These are phyloP conservation scores for Talaromyces sp. DNA, from an alignment of 2,329 filamentous ascomycete species.

Conservation along the genomic window DNA sequence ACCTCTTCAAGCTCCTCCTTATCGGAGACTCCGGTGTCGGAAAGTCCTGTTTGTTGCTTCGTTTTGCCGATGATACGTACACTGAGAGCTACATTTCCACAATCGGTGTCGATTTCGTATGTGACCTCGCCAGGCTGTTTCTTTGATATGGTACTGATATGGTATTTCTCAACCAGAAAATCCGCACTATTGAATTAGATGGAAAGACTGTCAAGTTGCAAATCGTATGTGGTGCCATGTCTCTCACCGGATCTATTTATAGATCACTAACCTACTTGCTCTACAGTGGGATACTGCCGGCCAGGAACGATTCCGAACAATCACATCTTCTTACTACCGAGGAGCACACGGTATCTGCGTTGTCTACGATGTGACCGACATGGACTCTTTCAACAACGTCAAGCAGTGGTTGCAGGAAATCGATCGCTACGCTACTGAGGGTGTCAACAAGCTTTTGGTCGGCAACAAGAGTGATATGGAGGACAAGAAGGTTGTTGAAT, in stretches of 20 bases:
- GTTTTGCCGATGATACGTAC: conserved; percentile 98
- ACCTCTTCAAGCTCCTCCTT: conserved; percentile 99
- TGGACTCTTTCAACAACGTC: conserved; percentile 99
- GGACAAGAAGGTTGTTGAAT: conserved; percentile 99
- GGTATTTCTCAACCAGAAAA: conserved; percentile 67
- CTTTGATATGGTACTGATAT: neutral
- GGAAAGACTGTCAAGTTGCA: conserved; percentile 99
- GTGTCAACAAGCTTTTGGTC: conserved; percentile 98
- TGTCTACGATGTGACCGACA: conserved; percentile 99
- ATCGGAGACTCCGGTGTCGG: conserved; percentile 99
- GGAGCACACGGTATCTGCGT: conserved; percentile 99
- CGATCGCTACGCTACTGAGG: conserved; percentile 97
- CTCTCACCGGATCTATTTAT: conserved; percentile 37
- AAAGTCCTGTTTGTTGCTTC: conserved; percentile 97
- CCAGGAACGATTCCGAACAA: conserved; percentile 99
- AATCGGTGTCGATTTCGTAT: conserved; percentile 97
- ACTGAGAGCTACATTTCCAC: conserved; percentile 99
- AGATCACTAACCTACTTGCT: conserved; percentile 17
- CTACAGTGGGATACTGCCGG: conserved; percentile 95
- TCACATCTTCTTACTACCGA: conserved; percentile 99
- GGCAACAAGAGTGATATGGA: conserved; percentile 99
- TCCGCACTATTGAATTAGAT: conserved; percentile 98
- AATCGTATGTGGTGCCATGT: conserved; percentile 64
- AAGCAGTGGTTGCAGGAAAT: conserved; percentile 99
- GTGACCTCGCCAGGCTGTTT: conserved; percentile 40